Conservation (phyloP, 2,329 filamentous ascomycete genomes). For the Paraphoma chrysanthemicola region DNA sequence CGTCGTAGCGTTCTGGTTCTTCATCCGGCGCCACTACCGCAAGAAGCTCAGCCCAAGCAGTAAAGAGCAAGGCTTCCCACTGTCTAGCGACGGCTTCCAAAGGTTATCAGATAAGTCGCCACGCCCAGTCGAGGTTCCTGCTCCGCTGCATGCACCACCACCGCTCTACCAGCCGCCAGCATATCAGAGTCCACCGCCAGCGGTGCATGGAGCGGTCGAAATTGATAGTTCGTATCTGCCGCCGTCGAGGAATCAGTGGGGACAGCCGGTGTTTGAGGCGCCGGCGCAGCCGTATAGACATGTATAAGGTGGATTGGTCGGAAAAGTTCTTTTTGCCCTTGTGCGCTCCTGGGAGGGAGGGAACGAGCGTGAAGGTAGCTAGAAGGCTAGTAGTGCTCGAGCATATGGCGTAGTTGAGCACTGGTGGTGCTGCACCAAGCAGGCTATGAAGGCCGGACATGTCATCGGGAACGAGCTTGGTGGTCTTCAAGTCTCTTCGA, state of each 20-base stretch:
- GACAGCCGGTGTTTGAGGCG: slow-evolving; percentile 20
- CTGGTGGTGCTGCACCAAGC: no score
- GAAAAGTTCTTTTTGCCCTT: background rate
- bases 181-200: slow-evolving; percentile 4
- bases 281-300: slow-evolving; percentile 11
- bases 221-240: slow-evolving; percentile 14
- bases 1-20: slow-evolving; percentile 13
- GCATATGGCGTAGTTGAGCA: no score
- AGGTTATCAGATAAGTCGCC: slow-evolving; percentile 19
- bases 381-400: no score
- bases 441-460: no score
- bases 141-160: slow-evolving; percentile 11
- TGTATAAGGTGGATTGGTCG: background rate
- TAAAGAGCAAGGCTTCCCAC: slow-evolving; percentile 13
- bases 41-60: slow-evolving; percentile 16
- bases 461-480: no score
- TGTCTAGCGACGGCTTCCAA: slow-evolving; percentile 20
- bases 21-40: slow-evolving; percentile 17
- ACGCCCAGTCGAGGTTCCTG: slow-evolving; percentile 19
- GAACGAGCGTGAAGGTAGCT: no score
- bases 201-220: slow-evolving; percentile 11
- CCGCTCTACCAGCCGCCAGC: slow-evolving; percentile 10
- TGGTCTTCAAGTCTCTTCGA: no score
- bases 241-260: slow-evolving; percentile 15
- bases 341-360: background rate